Evolutionary conservation across 2,329 filamentous ascomycete species (phyloP), one percentile per base, ranked within the genome.

Genomic region (Fusarium albosuccineum): DNA sequence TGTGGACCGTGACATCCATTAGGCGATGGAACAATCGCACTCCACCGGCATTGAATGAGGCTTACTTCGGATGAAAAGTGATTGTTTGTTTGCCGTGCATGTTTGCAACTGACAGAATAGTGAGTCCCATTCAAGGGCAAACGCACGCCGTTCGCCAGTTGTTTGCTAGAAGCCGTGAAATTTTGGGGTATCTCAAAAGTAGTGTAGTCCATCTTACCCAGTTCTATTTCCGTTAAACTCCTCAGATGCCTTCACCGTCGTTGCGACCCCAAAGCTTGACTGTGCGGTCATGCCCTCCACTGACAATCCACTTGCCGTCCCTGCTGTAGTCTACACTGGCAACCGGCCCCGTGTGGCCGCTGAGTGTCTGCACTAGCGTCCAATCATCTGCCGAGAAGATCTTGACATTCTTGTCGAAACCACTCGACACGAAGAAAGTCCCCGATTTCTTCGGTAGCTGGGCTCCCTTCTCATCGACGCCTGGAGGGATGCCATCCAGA

Each of bases 381-480:
- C 96, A 99, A 80, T 99, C 95, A 77, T 99, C 96, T 3, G 94
- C 94, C 7, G 94, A 97, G 80, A 97, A 98, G 70, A 99, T 87
- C 76, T 97, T 97, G 79, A 99, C 91, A 71, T 94, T 95, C 77
- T 92, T 93, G 81, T 99, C 96, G 75, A 98, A 98, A 0, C 96
- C 96, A 70, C 91, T 89, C 4, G 90, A 94, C 4, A 97, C 91
- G 70, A 99, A 91, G 79, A 97, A 97, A 0, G 94, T 97, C 46
- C 94, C 92, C 0, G 93, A 91, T 75, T 94, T 97, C 81, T 93
- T 95, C 10, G 94, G 94, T 46, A 87, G 76, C 62, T 82, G 85
- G 26, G 81, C 85, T n/a, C 89, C 91, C 70, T 91, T 89, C 14
- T 90, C 88, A 60, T 91, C 88, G 5, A 86, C 76, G 2, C 86